A percentile compares a stretch with the other conserved stretches of the same genome.
Conservation (phyloP, 495 filamentous ascomycete species). For the Chaetomidium leptoderma region DNA sequence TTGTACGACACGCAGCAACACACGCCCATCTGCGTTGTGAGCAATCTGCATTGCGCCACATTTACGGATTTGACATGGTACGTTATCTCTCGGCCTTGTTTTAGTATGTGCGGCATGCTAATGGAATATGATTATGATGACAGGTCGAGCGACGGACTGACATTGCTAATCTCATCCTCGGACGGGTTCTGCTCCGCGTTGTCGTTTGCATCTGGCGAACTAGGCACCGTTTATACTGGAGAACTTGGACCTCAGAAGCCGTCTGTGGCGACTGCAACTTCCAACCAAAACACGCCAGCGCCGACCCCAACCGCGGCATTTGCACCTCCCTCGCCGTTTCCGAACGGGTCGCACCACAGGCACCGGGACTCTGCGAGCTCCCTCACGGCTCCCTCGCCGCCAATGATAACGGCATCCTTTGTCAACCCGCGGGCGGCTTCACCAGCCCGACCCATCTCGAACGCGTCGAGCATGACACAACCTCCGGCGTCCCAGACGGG, state of each 20-base stretch:
- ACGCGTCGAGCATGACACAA: constrained; percentile 73
- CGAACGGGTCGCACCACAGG: constrained; percentile 40
- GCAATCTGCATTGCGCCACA: constrained; percentile 93
- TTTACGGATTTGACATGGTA: constrained; percentile 97
- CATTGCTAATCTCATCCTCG: constrained; percentile 90
- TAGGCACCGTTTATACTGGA: constrained; percentile 80
- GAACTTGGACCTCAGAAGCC: constrained; percentile 52
- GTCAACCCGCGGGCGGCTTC: constrained; percentile 59
- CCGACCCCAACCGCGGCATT: constrained; percentile 60
- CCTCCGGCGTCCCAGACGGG: constrained; percentile 32
- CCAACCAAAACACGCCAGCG: constrained; percentile 57
- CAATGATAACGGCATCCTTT: constrained; percentile 40
- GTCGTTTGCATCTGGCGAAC: constrained; percentile 75
- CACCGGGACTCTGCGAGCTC: constrained; percentile 48
- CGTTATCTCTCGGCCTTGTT: constrained; percentile 26
- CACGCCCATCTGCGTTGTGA: constrained; percentile 86
- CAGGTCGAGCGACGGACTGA: constrained; percentile 90
- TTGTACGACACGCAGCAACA: constrained; percentile 97
- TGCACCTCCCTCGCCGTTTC: constrained; percentile 56
- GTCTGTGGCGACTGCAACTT: constrained; percentile 41
- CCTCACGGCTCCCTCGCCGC: constrained; percentile 54
- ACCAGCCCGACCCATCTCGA: constrained; percentile 77
- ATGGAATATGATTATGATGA: too few species aligned
- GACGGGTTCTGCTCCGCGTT: constrained; percentile 96
- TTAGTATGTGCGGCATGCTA: constrained; percentile 25